Conservation (phyloP, 73 alveolate species). For the Paramecium caudatum region DNA sequence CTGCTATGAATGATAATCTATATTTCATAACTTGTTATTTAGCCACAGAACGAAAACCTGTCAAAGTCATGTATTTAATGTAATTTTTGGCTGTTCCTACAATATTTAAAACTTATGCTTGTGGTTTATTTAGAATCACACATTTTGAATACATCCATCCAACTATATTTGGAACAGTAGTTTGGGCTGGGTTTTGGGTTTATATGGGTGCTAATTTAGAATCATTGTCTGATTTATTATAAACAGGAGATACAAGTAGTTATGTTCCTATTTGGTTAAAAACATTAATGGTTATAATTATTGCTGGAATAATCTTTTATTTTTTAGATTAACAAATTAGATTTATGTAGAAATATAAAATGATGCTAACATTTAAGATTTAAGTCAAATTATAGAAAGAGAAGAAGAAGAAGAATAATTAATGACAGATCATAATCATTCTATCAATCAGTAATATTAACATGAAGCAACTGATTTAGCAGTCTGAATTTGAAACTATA, state of each 20-base stretch:
- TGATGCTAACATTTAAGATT: conserved; percentile 53
- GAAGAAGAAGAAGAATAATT: conserved; percentile 56
- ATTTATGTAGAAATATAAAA: conserved; percentile 44
- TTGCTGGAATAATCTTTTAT: not conserved
- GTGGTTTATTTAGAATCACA: conserved; percentile 65
- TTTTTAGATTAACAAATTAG: conserved; percentile 42
- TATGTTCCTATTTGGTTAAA: conserved; percentile 64
- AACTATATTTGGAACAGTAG: conserved; percentile 51
- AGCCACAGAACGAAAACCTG: conserved; percentile 64
- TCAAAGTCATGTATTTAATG: conserved; percentile 41
- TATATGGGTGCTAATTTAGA: conserved; percentile 58
- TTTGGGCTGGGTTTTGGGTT: conserved; percentile 68
- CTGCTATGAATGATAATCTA: conserved; percentile 66
- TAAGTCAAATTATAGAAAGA: conserved; percentile 47
- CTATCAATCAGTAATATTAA: too few species aligned
- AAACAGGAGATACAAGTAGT: conserved; percentile 53
- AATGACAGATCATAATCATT: too few species aligned
- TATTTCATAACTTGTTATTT: conserved; percentile 49
- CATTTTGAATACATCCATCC: conserved; percentile 39
- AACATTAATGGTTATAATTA: not conserved
- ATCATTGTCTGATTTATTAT: conserved; percentile 40
- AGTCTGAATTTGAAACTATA: too few species aligned
- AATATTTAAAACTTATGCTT: conserved; percentile 60
- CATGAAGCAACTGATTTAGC: too few species aligned
- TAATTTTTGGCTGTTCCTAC: conserved; percentile 62